These are phyloP conservation scores for Carnegiea gigantea DNA, from an alignment of 179 eudicot species.

Conservation along the genomic window DNA sequence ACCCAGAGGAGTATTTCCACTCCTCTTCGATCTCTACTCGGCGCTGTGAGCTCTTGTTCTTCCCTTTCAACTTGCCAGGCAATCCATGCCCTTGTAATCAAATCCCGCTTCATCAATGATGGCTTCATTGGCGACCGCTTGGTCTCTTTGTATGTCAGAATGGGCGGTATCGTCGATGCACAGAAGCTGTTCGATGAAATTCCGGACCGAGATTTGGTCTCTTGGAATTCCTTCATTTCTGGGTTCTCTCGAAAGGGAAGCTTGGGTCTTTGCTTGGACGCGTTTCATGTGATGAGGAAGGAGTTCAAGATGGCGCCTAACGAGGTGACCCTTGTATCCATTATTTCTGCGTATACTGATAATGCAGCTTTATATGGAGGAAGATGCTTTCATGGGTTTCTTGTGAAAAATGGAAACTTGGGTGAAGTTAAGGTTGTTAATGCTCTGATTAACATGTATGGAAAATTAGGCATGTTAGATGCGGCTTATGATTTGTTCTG, in stretches of 20 bases:
- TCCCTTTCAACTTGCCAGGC: constrained; percentile 25
- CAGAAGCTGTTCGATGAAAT: constrained; percentile 44
- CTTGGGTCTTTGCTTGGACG: constrained; percentile 25
- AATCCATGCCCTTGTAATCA: constrained; percentile 32
- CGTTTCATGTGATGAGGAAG: constrained; percentile 35
- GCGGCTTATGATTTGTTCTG: constrained; percentile 33
- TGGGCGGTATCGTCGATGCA: constrained; percentile 28
- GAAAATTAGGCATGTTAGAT: constrained; percentile 33
- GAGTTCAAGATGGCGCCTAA: constrained; percentile 29
- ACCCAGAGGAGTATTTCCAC: background rate
- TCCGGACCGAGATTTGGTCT: constrained; percentile 40
- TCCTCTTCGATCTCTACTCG: constrained; percentile 24
- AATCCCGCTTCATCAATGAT: constrained; percentile 28
- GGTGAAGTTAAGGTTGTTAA: constrained; percentile 36
- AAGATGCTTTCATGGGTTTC: constrained; percentile 35
- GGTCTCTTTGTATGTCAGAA: constrained; percentile 23
- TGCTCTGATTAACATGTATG: constrained; percentile 47
- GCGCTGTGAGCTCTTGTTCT: constrained; percentile 18
- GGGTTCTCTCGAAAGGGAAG: constrained; percentile 28
- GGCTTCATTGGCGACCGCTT: constrained; percentile 43
- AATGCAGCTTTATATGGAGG: constrained; percentile 21
- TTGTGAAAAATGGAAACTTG: constrained; percentile 28
- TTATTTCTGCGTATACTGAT: constrained; percentile 35
- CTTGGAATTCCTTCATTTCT: constrained; percentile 47
- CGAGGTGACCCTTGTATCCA: constrained; percentile 40